Base-by-base conservation (phyloP, 371 early-diverging fungal species). In the Mortierella sp. region DNA sequence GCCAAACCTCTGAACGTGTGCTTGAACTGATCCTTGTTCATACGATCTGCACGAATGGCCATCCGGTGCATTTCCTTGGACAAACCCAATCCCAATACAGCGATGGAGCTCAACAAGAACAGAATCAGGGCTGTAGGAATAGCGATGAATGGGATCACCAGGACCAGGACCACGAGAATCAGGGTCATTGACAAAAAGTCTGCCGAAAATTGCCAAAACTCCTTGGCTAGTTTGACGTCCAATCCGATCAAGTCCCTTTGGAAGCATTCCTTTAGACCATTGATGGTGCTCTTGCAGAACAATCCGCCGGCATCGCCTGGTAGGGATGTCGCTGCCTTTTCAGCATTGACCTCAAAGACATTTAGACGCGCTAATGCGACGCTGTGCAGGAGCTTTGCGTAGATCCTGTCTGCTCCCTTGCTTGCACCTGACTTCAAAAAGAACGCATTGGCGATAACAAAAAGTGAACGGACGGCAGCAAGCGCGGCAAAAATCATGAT, bases 41-140 rank as follows among this genome's bases (percentile, higher is more conserved):
- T 76, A 9, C 78, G 65, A 30, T 76, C 70, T 0, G 78, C 78
- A 3, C 78, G 70, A 55, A 76, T 76, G 3, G 78, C 45, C 78
- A 76, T 76, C 21, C 78, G 52, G 42, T 76, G 78, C 78, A 76
- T 76, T 41, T 76, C 78, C 30, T 76, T 76, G 30, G 70, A 76
- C 2, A 76, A 56, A n/a, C 66, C 59, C n/a, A 70, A 41, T 19
- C 78, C 78, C 21, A 76, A 31, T 13, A 76, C 38, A 9, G 78
- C 61, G 10, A 66, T 66, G 3, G 66, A 62, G 28, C 54, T 51
- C 48, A 76, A 31, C 70, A 76, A 18, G 54, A 54, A 50, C 2
- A 76, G 26, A 14, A 76, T 56, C 30, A 63, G 31, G 0, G 27
- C 48, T n/a, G 48, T 39, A 2, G 78, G 70, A 18, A 70, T 24